A percentile compares a stretch with the other conserved stretches of the same genome.
Conservation (phyloP, 169 alveolate species). For the Amoebophrya sp. region DNA sequence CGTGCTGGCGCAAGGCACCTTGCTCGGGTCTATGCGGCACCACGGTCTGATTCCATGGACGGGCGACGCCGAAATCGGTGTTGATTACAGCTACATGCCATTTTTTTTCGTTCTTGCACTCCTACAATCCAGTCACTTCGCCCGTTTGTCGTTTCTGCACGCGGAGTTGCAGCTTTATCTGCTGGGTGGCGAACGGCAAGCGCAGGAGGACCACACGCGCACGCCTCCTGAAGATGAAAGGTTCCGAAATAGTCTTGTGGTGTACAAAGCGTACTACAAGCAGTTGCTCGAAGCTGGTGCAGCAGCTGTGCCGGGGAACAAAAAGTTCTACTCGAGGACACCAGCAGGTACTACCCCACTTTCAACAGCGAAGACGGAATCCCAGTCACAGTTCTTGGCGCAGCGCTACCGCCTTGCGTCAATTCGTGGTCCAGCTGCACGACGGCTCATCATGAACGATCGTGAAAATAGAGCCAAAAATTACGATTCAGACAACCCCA, state of each 20-base stretch:
- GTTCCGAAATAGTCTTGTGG: too few species aligned
- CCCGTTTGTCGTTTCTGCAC: background rate
- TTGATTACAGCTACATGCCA: background rate
- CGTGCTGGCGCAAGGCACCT: background rate
- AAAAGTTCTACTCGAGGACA: too few species aligned
- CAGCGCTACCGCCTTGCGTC: background rate
- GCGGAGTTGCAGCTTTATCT: too few species aligned
- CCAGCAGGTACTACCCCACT: too few species aligned
- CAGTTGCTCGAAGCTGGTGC: background rate
- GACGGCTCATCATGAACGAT: too few species aligned
- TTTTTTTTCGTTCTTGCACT: background rate
- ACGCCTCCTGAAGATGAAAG: too few species aligned
- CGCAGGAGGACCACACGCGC: too few species aligned
- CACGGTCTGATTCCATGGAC: background rate
- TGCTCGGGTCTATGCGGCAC: slow-evolving; percentile 5
- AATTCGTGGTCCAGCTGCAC: background rate
- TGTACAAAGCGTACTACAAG: background rate
- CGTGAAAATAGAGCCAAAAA: too few species aligned
- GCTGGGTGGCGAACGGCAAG: background rate
- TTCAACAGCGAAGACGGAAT: too few species aligned
- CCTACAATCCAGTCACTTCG: background rate
- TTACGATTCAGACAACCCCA: too few species aligned
- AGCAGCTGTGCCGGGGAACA: background rate
- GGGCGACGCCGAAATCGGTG: background rate
- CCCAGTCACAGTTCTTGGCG: background rate